phyloP scores from a whole-genome alignment of 805 yeast genomes.

The Suhomyces kilbournensis region DNA sequence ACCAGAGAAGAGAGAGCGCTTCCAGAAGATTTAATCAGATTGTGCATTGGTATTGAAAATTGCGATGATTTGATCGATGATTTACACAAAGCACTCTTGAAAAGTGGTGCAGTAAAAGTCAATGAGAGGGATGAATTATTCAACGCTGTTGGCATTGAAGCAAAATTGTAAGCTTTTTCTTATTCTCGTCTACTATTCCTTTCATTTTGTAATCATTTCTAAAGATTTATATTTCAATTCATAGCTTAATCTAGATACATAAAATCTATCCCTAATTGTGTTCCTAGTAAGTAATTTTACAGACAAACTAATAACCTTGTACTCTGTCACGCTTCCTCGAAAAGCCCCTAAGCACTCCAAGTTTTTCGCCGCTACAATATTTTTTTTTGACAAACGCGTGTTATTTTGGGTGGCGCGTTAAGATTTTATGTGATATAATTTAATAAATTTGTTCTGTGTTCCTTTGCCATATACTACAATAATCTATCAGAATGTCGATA shows the following conservation, averaged over 20 bases:
- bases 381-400: not conserved
- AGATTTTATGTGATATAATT: not conserved
- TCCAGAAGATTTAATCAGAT: conserved; percentile 87
- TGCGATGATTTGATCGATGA: conserved; percentile 79
- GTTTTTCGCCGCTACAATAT: not conserved
- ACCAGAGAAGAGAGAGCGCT: conserved; percentile 83
- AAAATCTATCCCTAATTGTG: not conserved
- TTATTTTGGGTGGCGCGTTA: conserved; percentile 6
- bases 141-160: conserved; percentile 34
- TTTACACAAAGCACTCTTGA: conserved; percentile 63
- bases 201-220: conserved; percentile 1
- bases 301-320: not conserved
- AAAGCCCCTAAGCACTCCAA: not conserved
- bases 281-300: not conserved
- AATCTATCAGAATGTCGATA: conserved; percentile 2
- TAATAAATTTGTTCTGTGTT: not conserved
- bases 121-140: conserved; percentile 40
- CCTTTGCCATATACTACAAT: not conserved
- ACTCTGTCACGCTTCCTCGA: not conserved
- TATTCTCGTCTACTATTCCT: not conserved
- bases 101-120: conserved; percentile 56
- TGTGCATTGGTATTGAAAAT: conserved; percentile 90
- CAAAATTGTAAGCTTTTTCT: conserved; percentile 17
- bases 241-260: not conserved
- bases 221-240: not conserved